Percentiles rank a stretch among this genome's conserved stretches.
phyloP scores from a whole-genome alignment of 768 basidiomycete genomes.

The Saitozyma sp. region DNA sequence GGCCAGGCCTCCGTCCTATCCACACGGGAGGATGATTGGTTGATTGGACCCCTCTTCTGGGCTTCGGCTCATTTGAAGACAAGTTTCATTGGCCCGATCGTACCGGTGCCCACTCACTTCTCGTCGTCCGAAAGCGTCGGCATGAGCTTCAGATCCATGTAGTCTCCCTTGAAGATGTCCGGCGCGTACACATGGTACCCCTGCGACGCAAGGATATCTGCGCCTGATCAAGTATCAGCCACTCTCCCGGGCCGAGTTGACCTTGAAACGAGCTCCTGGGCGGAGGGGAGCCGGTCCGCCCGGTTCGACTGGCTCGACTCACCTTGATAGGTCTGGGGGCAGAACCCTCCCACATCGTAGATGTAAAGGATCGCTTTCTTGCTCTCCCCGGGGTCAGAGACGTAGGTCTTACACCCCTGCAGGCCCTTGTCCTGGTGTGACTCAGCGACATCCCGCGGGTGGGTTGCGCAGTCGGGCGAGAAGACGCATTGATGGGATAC shows the following conservation, averaged over 20 bases:
- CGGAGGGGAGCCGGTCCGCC: neutral
- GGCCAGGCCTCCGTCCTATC: no score
- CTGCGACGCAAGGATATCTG: constrained; percentile 62
- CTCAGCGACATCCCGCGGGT: neutral
- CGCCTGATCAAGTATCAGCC: constrained; percentile 52
- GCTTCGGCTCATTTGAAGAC: no score
- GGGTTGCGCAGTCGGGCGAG: neutral
- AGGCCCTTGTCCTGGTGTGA: constrained; percentile 3
- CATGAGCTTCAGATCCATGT: constrained; percentile 53
- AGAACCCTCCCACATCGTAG: constrained; percentile 26
- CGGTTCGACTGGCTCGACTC: no score
- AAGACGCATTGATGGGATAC: neutral
- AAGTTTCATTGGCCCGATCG: no score
- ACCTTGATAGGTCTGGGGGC: constrained; percentile 32
- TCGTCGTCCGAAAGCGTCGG: constrained; percentile 3
- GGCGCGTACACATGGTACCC: constrained; percentile 64
- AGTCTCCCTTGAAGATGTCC: constrained; percentile 61
- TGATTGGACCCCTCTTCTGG: no score
- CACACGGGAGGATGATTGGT: no score
- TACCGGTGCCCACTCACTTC: neutral
- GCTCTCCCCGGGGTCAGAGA: constrained; percentile 1
- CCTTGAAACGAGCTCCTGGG: neutral
- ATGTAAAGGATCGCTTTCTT: constrained; percentile 31
- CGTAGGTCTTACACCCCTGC: constrained; percentile 28
- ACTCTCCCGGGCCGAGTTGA: neutral